Base-by-base conservation (phyloP, 306 rosid species). In the Prinsepia uniflora region DNA sequence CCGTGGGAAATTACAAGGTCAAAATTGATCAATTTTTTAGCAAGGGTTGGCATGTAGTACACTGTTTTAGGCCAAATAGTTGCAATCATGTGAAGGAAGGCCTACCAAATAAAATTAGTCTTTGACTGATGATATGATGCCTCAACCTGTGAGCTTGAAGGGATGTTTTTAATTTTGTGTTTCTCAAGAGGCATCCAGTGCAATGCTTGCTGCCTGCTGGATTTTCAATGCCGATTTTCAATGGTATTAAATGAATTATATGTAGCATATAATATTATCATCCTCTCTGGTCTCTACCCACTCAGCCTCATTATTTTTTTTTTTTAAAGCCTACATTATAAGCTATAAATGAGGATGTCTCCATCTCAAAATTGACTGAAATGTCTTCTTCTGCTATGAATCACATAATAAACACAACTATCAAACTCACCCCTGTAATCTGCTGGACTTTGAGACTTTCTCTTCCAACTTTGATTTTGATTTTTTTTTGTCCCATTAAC, bases 1-100 rank as follows among this genome's bases (percentile, higher is more conserved):
- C 81, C 52, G 72, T 57, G 62, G 15, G 34, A 60, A 75, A 40
- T 78, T 76, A 75, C 78, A 63, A 75, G 85, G 88, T 81, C 74
- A 83, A 83, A 72, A 81, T 62, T 70, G 78, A 72, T 75, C 52
- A 54, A 65, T 36, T 24, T 24, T 12, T n/a, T 34, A 14, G 8
- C 42, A 59, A 34, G 64, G 3, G 5, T 11, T 57, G 1, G 14
- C 40, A 5, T 57, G 14, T 10, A 4, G 36, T 30, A 30, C 36
- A 46, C 15, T 46, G 14, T 12, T 11, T 56, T 19, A 22, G 40
- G n/a, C 39, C 17, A 56, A 56, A 56, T 11, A 24, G 10, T 1
- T 57, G n/a, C n/a, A 6, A 53, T 53, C 41, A 57, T 57, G 41
- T 11, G n/a, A 57, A 9, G 6, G 40, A 24, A 13, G 15, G 34